phyloP scores from a whole-genome alignment of 2,329 filamentous ascomycete species.

The Biscogniauxia mediterranea region DNA sequence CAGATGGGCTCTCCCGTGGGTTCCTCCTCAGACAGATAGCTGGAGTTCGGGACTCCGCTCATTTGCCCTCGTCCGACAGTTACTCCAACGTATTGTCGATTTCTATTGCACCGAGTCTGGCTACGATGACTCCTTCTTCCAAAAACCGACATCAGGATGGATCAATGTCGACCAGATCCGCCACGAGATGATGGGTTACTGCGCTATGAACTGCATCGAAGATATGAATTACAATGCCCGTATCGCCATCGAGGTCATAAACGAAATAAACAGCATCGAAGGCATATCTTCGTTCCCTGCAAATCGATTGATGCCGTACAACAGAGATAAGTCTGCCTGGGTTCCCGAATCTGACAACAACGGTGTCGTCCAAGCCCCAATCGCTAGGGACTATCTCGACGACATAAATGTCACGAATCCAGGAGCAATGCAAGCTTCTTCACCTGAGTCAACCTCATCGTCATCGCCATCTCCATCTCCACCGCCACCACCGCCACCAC shows the following conservation, averaged over 20 bases:
- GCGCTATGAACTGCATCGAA: conserved; percentile 7
- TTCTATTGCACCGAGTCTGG: conserved; percentile 1
- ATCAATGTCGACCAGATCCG: conserved; percentile 14
- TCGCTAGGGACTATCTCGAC: neutral
- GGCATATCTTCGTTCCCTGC: neutral
- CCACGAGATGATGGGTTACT: conserved; percentile 17
- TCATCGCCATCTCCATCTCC: neutral
- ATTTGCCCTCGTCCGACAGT: conserved; percentile 14
- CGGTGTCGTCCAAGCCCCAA: neutral
- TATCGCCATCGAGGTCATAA: conserved; percentile 13
- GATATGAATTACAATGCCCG: conserved; percentile 17
- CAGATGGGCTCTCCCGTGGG: conserved; percentile 10
- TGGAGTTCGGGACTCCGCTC: conserved; percentile 16
- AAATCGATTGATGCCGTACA: neutral
- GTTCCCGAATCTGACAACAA: neutral
- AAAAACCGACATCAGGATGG: conserved; percentile 6
- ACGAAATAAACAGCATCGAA: neutral
- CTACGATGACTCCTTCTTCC: conserved; percentile 2
- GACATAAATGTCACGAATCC: neutral
- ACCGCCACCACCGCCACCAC: too few relatives aligned
- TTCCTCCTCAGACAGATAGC: conserved; percentile 10
- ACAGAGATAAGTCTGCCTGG: conserved; percentile 5
- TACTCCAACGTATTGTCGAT: conserved; percentile 11
- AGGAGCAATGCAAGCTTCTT: neutral
- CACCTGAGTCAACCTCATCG: neutral